These are phyloP conservation scores for Sisymbrium altissimum DNA, from an alignment of 345 rosid genomes.

Conservation along the genomic window DNA sequence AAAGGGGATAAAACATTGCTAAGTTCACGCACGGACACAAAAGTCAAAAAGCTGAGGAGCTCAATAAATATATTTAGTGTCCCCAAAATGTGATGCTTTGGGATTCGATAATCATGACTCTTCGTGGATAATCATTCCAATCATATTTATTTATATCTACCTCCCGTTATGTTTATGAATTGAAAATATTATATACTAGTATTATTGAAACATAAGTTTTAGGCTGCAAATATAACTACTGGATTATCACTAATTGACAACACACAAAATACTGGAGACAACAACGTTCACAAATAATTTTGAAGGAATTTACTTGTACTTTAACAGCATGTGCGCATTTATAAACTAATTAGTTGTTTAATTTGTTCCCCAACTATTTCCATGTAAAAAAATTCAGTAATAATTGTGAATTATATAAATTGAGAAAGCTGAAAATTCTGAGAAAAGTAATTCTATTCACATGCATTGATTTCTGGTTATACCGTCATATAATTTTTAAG, in stretches of 20 bases:
- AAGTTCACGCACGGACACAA: constrained; percentile 35
- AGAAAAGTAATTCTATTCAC: background rate
- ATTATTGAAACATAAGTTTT: background rate
- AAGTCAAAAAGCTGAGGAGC: constrained; percentile 35
- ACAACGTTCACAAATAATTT: background rate
- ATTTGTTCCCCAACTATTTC: background rate
- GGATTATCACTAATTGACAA: background rate
- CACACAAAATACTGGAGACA: background rate
- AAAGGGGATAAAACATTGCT: constrained; percentile 2
- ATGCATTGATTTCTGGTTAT: background rate
- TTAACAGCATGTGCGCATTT: background rate
- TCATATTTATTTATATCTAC: background rate
- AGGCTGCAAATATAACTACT: background rate
- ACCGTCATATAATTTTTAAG: background rate
- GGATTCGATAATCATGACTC: constrained; percentile 34
- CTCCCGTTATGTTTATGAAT: background rate
- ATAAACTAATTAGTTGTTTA: background rate
- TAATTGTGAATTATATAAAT: background rate
- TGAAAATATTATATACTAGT: background rate
- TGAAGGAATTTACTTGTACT: background rate
- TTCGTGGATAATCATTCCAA: constrained; percentile 26
- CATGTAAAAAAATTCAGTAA: background rate
- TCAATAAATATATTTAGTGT: constrained; percentile 4
- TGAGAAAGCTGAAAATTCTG: background rate
- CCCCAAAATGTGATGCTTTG: constrained; percentile 33